Conservation (phyloP, 306 rosid species). For the Dalbergia oliveri region DNA sequence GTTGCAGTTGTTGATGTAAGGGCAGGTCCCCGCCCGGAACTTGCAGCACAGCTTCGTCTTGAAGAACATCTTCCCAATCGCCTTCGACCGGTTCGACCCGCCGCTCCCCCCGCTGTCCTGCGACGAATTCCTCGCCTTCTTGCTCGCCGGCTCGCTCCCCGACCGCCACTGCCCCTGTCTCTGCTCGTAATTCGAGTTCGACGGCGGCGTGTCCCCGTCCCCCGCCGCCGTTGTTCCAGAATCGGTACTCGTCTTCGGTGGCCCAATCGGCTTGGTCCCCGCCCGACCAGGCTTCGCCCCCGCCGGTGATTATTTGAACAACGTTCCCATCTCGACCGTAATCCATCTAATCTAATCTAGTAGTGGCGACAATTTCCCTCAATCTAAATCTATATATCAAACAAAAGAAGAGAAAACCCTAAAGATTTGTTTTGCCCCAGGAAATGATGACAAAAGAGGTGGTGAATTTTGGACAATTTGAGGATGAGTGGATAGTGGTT, state of each 20-base stretch:
- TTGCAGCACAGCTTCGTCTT: conserved; percentile 98
- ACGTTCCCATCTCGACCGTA: conserved; percentile 74
- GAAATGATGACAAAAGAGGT: too few relatives aligned
- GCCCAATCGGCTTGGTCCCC: conserved; percentile 91
- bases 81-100: conserved; percentile 66
- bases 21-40: conserved; percentile 91
- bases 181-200: conserved; percentile 60
- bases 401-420: too few relatives aligned
- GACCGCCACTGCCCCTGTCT: conserved; percentile 58
- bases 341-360: conserved; percentile 58
- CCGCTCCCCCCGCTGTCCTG: conserved; percentile 56
- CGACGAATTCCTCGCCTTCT: conserved; percentile 75
- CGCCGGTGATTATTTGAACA: conserved; percentile 80
- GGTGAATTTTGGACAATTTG: too few relatives aligned
- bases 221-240: conserved; percentile 71
- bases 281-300: conserved; percentile 63
- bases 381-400: too few relatives aligned
- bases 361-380: too few relatives aligned
- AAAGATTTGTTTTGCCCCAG: too few relatives aligned
- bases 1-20: conserved; percentile 89
- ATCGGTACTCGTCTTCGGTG: conserved; percentile 91
- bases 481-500: too few relatives aligned
- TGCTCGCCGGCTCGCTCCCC: conserved; percentile 84
- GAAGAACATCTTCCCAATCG: conserved; percentile 97
- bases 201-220: conserved; percentile 56